phyloP scores from a whole-genome alignment of 2,329 filamentous ascomycete species.

The Fusarium setosum region DNA sequence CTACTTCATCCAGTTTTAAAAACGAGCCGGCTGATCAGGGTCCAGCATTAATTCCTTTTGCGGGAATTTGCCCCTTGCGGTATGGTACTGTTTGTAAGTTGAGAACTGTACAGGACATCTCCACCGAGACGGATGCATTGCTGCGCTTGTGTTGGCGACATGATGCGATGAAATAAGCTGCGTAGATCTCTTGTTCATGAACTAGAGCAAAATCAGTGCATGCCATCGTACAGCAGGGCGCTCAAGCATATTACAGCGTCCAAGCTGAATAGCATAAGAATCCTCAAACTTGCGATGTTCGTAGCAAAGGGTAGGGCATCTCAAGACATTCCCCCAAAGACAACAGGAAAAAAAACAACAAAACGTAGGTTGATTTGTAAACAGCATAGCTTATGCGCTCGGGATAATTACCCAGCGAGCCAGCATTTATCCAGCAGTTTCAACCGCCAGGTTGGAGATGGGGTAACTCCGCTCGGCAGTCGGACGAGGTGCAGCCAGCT shows the following conservation, averaged over 20 bases:
- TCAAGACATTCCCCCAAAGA: neutral
- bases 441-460: conserved; percentile 5
- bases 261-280: neutral
- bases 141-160: conserved; percentile 15
- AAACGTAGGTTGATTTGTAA: conserved; percentile 12
- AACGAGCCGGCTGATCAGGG: conserved; percentile 15
- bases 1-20: conserved; percentile 18
- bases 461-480: conserved; percentile 18
- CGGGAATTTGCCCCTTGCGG: conserved; percentile 35
- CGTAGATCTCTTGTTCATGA: neutral
- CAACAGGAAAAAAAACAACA: no score
- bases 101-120: conserved; percentile 16
- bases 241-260: neutral
- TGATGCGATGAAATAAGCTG: conserved; percentile 24
- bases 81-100: no score
- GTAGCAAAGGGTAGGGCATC: neutral
- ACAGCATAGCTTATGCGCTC: conserved; percentile 10
- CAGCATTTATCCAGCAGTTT: conserved; percentile 22
- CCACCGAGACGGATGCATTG: conserved; percentile 7
- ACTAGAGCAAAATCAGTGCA: neutral
- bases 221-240: neutral
- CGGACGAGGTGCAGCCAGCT: conserved; percentile 1
- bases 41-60: conserved; percentile 19
- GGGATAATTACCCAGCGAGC: conserved; percentile 25
- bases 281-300: no score